Evolutionary conservation across 2,329 filamentous ascomycete species (phyloP).

Genomic region (Ophiostoma sp.): DNA sequence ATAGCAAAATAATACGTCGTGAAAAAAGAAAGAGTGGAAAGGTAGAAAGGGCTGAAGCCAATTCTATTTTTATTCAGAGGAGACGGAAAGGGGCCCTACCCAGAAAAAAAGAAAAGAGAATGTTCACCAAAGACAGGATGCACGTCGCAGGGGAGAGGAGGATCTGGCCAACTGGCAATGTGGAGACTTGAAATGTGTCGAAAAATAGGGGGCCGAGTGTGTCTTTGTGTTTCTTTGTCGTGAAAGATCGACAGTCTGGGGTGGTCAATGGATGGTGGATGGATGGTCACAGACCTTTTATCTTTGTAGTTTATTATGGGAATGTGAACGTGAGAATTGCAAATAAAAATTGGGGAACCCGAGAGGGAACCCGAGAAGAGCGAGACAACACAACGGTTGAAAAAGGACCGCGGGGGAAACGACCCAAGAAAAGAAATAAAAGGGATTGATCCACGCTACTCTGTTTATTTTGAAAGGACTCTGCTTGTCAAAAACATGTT

Average conservation of each 20-base stretch:
- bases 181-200: not conserved
- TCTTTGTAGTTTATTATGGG: not conserved
- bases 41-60: not conserved
- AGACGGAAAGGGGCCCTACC: not conserved
- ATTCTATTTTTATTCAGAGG: constrained; percentile 5
- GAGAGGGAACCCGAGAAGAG: not conserved
- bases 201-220: not conserved
- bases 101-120: not conserved
- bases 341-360: not conserved
- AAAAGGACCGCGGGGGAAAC: not conserved
- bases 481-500: not conserved
- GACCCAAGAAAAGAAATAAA: not conserved
- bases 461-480: too few relatives aligned
- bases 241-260: constrained; percentile 1
- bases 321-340: not conserved
- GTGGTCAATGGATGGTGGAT: not conserved
- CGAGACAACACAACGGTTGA: not conserved
- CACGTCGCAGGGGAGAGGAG: not conserved
- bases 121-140: not conserved
- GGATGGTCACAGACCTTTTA: not conserved
- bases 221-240: not conserved
- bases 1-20: not conserved
- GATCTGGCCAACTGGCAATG: not conserved
- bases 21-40: not conserved
- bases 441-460: not conserved